Base-by-base conservation (phyloP, 73 alveolate species). In the Halteria grandinella region DNA sequence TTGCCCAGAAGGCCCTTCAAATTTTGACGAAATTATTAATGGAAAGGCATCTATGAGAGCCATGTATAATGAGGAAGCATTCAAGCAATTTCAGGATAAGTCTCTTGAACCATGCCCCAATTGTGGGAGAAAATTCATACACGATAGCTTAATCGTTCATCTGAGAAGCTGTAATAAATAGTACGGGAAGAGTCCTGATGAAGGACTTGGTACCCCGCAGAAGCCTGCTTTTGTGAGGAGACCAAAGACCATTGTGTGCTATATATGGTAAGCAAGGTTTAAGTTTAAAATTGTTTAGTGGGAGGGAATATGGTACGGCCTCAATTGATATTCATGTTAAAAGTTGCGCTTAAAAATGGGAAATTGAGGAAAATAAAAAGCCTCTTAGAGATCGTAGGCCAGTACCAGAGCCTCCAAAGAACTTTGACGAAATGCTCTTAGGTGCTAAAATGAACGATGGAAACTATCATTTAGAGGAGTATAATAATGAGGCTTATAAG, bases 301-400 rank as follows among this genome's bases (percentile, higher is more conserved):
- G 99, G 29, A 62, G 93, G 69, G 93, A 91, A 60, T 94, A 82
- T 69, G 97, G 99, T 41, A 89, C 94, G 24, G 79, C 75, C 63
- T 83, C 96, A 8, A 77, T 91, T 24, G 93, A 79, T 47, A 89
- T 93, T 60, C 99, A 94, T 73, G 31, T 75, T 36, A 83, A 83
- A 39, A 75, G 80, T 32, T 94, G 99, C 70, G 78, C 59, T 33
- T 78, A 91, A 54, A 77, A 73, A 44, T 92, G 94, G 91, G 97
- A 85, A 53, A 60, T 64, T 23, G 88, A 88, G 43, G 96, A 94
- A 72, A 69, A 79, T 4, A 28, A 60, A 45, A 86, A 86, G 59
- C 99, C 99, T 0, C 55, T 58, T 24, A 55, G 58, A 32, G 93
- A 82, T 50, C 75, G 98, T 32, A 80, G 97, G 75, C 86, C 94